A percentile compares a stretch with the other conserved stretches of the same genome.
Evolutionary conservation across 2,329 filamentous ascomycete genomes (phyloP).

Genomic region (Colletotrichum navitas): DNA sequence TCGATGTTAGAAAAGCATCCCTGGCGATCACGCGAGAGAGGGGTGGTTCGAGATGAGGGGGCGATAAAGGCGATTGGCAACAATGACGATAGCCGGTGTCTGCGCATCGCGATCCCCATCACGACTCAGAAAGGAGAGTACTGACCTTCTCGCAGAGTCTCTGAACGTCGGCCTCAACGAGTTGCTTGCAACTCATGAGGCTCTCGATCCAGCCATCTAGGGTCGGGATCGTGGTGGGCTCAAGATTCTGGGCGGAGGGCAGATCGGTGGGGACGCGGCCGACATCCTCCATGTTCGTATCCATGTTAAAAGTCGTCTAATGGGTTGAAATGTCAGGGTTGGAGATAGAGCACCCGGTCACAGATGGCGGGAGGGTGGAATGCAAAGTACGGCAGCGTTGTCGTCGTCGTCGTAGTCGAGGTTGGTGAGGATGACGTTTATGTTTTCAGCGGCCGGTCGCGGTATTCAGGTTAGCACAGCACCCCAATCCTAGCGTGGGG

Average conservation of each 20-base stretch:
- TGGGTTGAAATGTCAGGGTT: conserved; percentile 8
- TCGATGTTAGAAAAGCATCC: conserved; percentile 50
- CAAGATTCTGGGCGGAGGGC: conserved; percentile 73
- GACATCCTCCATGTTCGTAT: conserved; percentile 99
- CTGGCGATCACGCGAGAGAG: conserved; percentile 50
- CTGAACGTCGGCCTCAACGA: conserved; percentile 94
- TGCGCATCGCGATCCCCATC: conserved; percentile 21
- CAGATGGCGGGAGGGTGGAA: conserved; percentile 38
- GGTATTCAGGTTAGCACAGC: conserved; percentile 40
- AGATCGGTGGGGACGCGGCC: conserved; percentile 86
- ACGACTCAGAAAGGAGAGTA: neutral
- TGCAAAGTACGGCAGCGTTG: conserved; percentile 35
- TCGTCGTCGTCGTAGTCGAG: conserved; percentile 26
- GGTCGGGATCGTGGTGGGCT: conserved; percentile 91
- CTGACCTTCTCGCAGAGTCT: conserved; percentile 96
- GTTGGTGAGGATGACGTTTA: conserved; percentile 33
- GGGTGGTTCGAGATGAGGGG: conserved; percentile 40
- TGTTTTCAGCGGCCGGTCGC: conserved; percentile 40
- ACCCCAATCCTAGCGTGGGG: conserved; percentile 41
- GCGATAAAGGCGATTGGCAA: conserved; percentile 30
- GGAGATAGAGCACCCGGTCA: conserved; percentile 32
- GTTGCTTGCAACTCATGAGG: conserved; percentile 98
- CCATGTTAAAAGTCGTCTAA: conserved; percentile 68
- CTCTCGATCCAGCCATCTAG: conserved; percentile 99
- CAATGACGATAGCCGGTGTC: conserved; percentile 17